Evolutionary conservation across 495 filamentous ascomycete genomes (phyloP).

Genomic region (Glarea lozoyensis): DNA sequence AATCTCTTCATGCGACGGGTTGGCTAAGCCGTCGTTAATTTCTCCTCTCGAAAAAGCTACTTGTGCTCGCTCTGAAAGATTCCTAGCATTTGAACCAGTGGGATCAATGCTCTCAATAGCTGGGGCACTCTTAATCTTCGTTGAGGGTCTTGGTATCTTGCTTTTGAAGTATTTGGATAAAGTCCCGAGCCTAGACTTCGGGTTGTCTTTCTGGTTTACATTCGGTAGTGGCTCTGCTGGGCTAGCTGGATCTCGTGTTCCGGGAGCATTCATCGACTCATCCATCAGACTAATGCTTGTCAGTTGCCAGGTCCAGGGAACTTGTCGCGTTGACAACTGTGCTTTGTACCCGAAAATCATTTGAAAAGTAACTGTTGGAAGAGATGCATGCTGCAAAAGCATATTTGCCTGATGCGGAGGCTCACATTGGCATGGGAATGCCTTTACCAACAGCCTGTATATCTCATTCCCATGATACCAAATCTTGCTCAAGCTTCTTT

Average conservation of each 20-base stretch:
- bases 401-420: no score
- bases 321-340: neutral
- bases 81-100: no score
- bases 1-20: no score
- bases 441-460: conserved; percentile 2
- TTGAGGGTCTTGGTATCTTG: no score
- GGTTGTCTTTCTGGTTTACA: neutral
- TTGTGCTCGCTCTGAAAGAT: neutral
- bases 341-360: conserved; percentile 17
- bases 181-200: no score
- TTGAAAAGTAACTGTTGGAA: conserved; percentile 14
- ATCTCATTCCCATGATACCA: conserved; percentile 8
- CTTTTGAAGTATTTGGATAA: no score
- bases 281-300: conserved; percentile 19
- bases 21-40: no score
- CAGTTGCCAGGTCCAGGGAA: conserved; percentile 17
- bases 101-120: no score
- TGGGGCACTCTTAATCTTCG: no score
- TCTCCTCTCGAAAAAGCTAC: no score
- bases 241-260: neutral
- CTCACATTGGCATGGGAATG: no score
- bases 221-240: no score
- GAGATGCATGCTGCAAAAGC: conserved; percentile 6
- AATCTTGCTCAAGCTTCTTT: conserved; percentile 7
- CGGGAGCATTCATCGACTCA: neutral